These are phyloP conservation scores for Trifolium repens DNA, from an alignment of 306 rosid species.

Conservation along the genomic window DNA sequence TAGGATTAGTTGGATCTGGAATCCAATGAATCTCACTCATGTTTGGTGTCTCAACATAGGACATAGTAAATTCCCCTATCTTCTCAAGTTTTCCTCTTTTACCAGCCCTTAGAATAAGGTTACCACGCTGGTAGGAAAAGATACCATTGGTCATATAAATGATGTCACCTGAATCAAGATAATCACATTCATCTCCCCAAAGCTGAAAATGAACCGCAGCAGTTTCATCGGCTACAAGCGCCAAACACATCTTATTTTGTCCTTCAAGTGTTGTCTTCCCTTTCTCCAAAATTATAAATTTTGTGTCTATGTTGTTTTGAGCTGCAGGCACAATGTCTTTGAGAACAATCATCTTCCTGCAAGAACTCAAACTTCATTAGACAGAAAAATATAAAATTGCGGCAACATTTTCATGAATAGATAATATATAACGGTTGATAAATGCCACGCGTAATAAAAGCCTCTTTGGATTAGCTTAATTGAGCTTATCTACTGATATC, in stretches of 20 bases:
- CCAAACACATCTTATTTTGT: constrained; percentile 61
- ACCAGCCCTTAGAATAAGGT: constrained; percentile 69
- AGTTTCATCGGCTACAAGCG: constrained; percentile 70
- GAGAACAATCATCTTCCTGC: not conserved
- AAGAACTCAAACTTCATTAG: not conserved
- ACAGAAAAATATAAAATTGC: too few species aligned
- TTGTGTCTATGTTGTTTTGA: constrained; percentile 68
- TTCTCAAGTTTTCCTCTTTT: constrained; percentile 75
- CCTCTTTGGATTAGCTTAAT: too few species aligned
- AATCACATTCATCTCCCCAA: constrained; percentile 80
- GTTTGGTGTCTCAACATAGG: constrained; percentile 74
- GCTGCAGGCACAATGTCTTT: constrained; percentile 5
- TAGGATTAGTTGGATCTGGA: constrained; percentile 54
- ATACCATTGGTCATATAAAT: constrained; percentile 53
- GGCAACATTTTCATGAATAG: too few species aligned
- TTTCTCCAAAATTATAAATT: constrained; percentile 74
- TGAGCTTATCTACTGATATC: too few species aligned
- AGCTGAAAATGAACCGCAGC: constrained; percentile 81
- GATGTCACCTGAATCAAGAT: constrained; percentile 60
- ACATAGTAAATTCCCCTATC: constrained; percentile 78
- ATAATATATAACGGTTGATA: too few species aligned
- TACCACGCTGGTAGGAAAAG: constrained; percentile 64
- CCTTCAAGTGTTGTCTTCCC: constrained; percentile 58
- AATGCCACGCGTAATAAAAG: too few species aligned
- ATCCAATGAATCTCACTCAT: constrained; percentile 88